phyloP scores from a whole-genome alignment of 2,329 filamentous ascomycete genomes.

The Penicillium polonicum region DNA sequence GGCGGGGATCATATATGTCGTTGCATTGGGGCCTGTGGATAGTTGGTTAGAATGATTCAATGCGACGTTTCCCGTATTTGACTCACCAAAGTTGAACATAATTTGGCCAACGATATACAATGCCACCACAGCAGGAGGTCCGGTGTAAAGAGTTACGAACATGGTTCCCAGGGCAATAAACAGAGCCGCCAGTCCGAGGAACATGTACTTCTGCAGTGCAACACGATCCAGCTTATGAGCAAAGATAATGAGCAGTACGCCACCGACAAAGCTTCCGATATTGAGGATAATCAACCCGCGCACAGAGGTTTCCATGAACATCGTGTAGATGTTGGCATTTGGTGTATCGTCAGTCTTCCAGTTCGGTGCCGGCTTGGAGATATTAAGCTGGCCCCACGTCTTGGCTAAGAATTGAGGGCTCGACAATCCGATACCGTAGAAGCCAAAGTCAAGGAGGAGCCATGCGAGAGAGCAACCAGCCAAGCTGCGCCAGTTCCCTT shows the following conservation, averaged over 20 bases:
- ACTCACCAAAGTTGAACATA: constrained; percentile 50
- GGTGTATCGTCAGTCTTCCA: constrained; percentile 40
- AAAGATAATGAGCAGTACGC: constrained; percentile 41
- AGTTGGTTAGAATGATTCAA: background rate
- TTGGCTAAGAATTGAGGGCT: constrained; percentile 44
- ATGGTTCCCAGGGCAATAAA: constrained; percentile 46
- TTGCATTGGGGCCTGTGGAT: constrained; percentile 38
- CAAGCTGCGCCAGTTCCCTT: constrained; percentile 46
- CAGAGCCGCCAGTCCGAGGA: constrained; percentile 43
- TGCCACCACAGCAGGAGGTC: constrained; percentile 38
- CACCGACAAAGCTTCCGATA: constrained; percentile 45
- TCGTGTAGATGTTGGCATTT: constrained; percentile 44
- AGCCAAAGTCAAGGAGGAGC: constrained; percentile 59
- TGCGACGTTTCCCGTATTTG: too few relatives aligned
- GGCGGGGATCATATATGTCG: constrained; percentile 52
- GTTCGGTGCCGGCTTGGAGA: constrained; percentile 29
- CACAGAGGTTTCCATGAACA: constrained; percentile 41
- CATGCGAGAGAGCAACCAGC: constrained; percentile 51
- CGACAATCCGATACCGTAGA: constrained; percentile 56
- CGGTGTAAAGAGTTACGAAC: constrained; percentile 41
- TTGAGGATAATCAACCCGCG: constrained; percentile 44
- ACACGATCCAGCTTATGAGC: constrained; percentile 44
- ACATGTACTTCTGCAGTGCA: constrained; percentile 46
- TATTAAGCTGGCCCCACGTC: constrained; percentile 39
- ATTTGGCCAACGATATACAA: constrained; percentile 49